Percentiles rank a stretch among this genome's conserved stretches.
phyloP scores from a whole-genome alignment of 2,329 filamentous ascomycete genomes.

The Dactylonectria macrodidyma region DNA sequence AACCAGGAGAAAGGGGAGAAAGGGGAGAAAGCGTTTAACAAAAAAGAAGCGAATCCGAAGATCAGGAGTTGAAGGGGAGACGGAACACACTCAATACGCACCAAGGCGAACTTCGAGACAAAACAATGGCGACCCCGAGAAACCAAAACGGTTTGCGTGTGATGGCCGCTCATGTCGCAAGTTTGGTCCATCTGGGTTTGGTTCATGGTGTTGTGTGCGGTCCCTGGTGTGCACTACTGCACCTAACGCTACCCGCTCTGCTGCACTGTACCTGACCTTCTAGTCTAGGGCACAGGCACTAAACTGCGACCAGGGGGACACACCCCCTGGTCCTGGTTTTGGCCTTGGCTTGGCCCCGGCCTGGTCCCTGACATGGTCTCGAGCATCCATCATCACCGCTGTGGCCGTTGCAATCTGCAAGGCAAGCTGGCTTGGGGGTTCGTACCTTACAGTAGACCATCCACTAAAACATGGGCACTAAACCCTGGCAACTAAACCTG shows the following conservation, averaged over 20 bases:
- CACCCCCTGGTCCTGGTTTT: not conserved
- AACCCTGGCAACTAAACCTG: constrained; percentile 1
- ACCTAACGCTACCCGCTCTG: not conserved
- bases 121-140: constrained; percentile 12
- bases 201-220: constrained; percentile 14
- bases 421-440: not conserved
- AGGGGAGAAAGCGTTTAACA: no score
- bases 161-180: constrained; percentile 29
- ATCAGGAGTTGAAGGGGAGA: not conserved
- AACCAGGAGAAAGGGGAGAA: not conserved
- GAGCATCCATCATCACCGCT: constrained; percentile 46
- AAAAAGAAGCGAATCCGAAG: not conserved
- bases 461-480: constrained; percentile 18
- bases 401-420: constrained; percentile 49
- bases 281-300: not conserved
- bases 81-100: constrained; percentile 16
- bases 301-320: constrained; percentile 2
- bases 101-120: constrained; percentile 10
- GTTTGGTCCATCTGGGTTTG: constrained; percentile 29
- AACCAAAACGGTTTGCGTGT: constrained; percentile 29
- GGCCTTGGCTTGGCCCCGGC: constrained; percentile 11
- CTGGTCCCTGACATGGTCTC: constrained; percentile 30
- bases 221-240: no score
- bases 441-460: constrained; percentile 31
- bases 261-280: constrained; percentile 17